Conservation (phyloP, 108 stramenopile genomes). For the Cyclostephanos tholiformis region DNA sequence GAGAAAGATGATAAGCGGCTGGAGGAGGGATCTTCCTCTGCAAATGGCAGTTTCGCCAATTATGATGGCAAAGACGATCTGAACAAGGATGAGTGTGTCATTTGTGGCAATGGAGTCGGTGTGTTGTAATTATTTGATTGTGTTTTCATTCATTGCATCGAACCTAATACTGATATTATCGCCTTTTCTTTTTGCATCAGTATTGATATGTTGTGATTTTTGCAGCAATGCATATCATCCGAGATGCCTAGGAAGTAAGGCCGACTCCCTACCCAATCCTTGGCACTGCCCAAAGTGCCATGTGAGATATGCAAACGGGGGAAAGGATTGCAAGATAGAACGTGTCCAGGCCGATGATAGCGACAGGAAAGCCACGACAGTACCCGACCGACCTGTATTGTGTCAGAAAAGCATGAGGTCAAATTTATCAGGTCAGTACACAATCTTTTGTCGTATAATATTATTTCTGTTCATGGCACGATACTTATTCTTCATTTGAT, state of each 20-base stretch:
- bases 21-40: neutral
- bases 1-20: neutral
- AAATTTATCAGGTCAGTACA: slow-evolving; percentile 9
- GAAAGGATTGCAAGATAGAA: neutral
- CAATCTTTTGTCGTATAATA: neutral
- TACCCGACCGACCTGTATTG: neutral
- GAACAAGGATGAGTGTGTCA: slow-evolving; percentile 8
- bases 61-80: neutral
- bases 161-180: neutral
- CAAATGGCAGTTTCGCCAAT: neutral
- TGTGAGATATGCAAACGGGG: neutral
- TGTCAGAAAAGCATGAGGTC: neutral
- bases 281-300: slow-evolving; percentile 3
- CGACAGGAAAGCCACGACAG: neutral
- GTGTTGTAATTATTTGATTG: neutral
- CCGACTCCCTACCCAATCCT: slow-evolving; percentile 1
- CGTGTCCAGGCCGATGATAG: neutral
- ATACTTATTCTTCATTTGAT: neutral
- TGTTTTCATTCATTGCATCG: neutral
- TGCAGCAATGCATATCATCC: slow-evolving; percentile 1
- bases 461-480: neutral
- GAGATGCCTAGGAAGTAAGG: neutral
- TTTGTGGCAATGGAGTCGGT: slow-evolving; percentile 12
- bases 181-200: neutral
- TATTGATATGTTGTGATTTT: slow-evolving; percentile 5